Evolutionary conservation across 2,329 filamentous ascomycete species (phyloP).

Genomic region (Colletotrichum viniferum): DNA sequence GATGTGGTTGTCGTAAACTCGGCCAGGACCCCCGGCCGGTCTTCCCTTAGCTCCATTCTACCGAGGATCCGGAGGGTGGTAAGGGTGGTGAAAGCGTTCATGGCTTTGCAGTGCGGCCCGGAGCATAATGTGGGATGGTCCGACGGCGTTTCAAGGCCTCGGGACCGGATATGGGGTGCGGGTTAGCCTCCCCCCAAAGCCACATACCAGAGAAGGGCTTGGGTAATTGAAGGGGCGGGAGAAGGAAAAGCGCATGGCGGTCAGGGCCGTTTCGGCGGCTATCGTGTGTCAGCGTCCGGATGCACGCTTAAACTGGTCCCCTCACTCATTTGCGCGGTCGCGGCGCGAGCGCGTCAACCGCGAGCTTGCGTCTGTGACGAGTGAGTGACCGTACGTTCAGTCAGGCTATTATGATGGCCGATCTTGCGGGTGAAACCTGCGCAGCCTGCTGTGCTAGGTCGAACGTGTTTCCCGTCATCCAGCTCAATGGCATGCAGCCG

Average conservation of each 20-base stretch:
- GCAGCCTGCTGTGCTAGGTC: not conserved
- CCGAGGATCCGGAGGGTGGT: not conserved
- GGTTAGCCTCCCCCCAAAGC: not conserved
- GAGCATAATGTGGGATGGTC: slow-evolving; percentile 9
- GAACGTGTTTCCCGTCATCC: not conserved
- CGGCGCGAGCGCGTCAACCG: not conserved
- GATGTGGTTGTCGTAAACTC: not conserved
- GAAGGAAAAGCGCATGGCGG: not conserved
- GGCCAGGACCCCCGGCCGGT: slow-evolving; percentile 6
- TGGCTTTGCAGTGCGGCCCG: slow-evolving; percentile 1
- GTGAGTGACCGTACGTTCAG: not conserved
- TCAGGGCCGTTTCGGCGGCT: not conserved
- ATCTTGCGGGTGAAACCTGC: not conserved
- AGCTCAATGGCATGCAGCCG: not conserved
- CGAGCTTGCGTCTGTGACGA: not conserved
- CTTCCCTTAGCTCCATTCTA: not conserved
- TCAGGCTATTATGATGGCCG: not conserved
- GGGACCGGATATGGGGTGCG: not conserved
- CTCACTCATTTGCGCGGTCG: not conserved
- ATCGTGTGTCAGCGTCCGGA: not conserved
- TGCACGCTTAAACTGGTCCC: not conserved
- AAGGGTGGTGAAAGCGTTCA: not conserved
- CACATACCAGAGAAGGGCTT: not conserved
- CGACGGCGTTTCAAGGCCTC: slow-evolving; percentile 10
- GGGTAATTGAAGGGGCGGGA: not conserved